These are phyloP conservation scores for Tephrocybe sp. DNA, from an alignment of 768 basidiomycete genomes.

Conservation along the genomic window DNA sequence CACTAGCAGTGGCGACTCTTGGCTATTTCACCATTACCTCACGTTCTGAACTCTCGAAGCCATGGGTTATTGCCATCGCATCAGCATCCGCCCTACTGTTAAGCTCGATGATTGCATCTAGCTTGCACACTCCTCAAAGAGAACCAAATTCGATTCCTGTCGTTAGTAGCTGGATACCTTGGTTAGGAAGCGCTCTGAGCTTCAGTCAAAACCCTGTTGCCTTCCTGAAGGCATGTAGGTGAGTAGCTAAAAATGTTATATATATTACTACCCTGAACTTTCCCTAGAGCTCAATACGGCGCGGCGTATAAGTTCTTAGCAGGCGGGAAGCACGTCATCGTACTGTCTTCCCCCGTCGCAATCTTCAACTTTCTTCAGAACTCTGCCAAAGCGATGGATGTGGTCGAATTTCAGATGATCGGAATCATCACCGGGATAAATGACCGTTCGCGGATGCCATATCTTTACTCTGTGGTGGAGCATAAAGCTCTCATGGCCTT, in stretches of 20 bases:
- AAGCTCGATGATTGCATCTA: not conserved
- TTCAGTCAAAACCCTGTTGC: not conserved
- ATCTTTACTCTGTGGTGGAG: slow-evolving; percentile 7
- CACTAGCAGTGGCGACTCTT: not conserved
- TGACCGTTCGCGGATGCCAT: slow-evolving; percentile 5
- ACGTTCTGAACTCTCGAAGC: not conserved
- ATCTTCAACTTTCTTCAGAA: slow-evolving; percentile 8
- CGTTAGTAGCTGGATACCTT: not conserved
- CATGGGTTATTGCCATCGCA: not conserved
- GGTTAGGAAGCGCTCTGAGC: not conserved
- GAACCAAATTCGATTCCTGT: not conserved
- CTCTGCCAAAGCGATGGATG: slow-evolving; percentile 8
- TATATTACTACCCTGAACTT: too few relatives aligned
- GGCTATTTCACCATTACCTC: not conserved
- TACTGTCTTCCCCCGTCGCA: slow-evolving; percentile 1
- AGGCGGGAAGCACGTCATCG: slow-evolving; percentile 2
- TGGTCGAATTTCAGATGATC: slow-evolving; percentile 8
- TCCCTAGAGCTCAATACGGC: slow-evolving; percentile 1
- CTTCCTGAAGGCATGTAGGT: slow-evolving; percentile 1
- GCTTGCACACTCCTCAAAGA: not conserved
- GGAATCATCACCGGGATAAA: slow-evolving; percentile 8
- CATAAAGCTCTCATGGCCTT: slow-evolving; percentile 9
- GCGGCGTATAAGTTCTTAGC: slow-evolving; percentile 3
- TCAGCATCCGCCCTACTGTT: not conserved
- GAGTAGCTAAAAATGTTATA: too few relatives aligned